phyloP scores from a whole-genome alignment of 352 stramenopile species.

The Phytopythium oedochilum region DNA sequence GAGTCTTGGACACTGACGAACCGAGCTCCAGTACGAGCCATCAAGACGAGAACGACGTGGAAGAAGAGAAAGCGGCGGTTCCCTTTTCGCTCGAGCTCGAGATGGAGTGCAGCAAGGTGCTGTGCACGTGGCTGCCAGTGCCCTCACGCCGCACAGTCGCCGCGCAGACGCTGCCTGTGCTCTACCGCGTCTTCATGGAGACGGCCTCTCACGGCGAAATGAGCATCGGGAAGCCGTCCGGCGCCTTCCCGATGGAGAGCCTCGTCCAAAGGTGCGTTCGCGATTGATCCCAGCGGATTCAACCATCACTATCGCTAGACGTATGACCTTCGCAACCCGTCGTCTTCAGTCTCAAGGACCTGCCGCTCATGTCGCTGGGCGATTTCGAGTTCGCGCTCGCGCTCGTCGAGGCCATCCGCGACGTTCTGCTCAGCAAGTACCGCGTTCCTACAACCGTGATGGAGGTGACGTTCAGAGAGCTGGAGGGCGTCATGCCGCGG shows the following conservation, averaged over 20 bases:
- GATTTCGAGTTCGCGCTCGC: constrained; percentile 61
- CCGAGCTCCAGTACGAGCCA: neutral
- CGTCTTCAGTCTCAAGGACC: constrained; percentile 43
- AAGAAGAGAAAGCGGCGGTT: constrained; percentile 24
- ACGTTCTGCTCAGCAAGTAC: constrained; percentile 37
- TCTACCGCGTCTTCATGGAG: constrained; percentile 29
- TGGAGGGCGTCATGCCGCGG: constrained; percentile 47
- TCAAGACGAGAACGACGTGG: constrained; percentile 22
- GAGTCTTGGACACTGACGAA: neutral
- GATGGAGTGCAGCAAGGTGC: constrained; percentile 29
- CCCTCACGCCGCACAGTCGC: constrained; percentile 23
- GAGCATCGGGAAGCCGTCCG: constrained; percentile 14
- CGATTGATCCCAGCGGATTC: no score
- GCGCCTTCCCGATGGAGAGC: constrained; percentile 19
- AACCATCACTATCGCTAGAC: no score
- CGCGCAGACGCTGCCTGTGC: constrained; percentile 26
- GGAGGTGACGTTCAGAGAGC: constrained; percentile 23
- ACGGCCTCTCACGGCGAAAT: constrained; percentile 8
- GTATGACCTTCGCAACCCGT: no score
- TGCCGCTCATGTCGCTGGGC: constrained; percentile 20
- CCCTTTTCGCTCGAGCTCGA: constrained; percentile 18
- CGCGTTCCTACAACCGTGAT: constrained; percentile 20
- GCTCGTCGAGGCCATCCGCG: constrained; percentile 49
- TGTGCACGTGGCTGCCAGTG: constrained; percentile 37
- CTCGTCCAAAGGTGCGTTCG: constrained; percentile 26